Conservation (phyloP, 306 rosid genomes). For the Betula pendula region DNA sequence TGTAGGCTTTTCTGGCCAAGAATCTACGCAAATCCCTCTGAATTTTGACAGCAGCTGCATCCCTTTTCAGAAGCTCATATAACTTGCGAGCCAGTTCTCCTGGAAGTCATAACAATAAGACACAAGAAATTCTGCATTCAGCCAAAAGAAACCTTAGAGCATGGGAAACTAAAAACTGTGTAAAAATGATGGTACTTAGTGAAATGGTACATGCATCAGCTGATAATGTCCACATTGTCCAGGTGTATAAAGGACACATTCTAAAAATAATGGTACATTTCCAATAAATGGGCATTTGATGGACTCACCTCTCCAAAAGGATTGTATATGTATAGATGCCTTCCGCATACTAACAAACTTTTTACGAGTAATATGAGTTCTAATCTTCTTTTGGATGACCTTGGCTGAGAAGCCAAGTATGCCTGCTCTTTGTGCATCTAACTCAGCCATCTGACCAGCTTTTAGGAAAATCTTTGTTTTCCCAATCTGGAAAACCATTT, state of each 20-base stretch:
- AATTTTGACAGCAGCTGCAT: constrained; percentile 59
- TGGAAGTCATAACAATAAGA: constrained; percentile 37
- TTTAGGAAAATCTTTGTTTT: constrained; percentile 71
- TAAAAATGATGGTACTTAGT: neutral
- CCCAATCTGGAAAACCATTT: constrained; percentile 64
- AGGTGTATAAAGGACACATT: neutral
- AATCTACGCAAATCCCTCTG: constrained; percentile 54
- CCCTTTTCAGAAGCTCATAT: constrained; percentile 48
- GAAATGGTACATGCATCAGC: neutral
- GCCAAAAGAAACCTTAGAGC: constrained; percentile 1
- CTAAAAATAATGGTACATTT: neutral
- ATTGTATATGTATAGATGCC: constrained; percentile 55
- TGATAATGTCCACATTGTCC: neutral
- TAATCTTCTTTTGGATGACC: constrained; percentile 57
- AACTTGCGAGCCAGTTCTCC: constrained; percentile 68
- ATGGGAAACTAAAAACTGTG: constrained; percentile 1
- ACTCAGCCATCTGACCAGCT: constrained; percentile 91
- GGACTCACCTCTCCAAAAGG: constrained; percentile 77
- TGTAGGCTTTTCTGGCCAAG: constrained; percentile 55
- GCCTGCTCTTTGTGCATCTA: constrained; percentile 65
- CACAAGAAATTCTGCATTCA: constrained; percentile 13
- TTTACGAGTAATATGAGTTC: constrained; percentile 41
- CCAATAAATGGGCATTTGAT: constrained; percentile 15
- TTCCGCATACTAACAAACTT: constrained; percentile 38
- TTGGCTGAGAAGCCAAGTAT: constrained; percentile 54